Percentiles rank a stretch among this genome's conserved stretches.
Evolutionary conservation across 176 grass and related monocot species (phyloP).

Genomic region (Eleusine coracana): DNA sequence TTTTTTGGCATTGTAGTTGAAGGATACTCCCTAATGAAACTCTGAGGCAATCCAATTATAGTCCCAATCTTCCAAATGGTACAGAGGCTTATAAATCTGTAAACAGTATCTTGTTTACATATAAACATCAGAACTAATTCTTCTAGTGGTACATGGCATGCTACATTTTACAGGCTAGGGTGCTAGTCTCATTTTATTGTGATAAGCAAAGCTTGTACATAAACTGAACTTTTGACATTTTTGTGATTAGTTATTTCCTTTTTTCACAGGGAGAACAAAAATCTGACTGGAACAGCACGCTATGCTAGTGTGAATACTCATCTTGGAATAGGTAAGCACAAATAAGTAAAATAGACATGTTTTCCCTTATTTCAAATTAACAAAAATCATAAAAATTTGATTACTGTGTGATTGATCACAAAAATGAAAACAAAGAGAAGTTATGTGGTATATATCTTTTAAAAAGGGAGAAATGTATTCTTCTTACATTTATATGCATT

Average conservation of each 20-base stretch:
- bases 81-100: background rate
- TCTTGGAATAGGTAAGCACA: constrained; percentile 86
- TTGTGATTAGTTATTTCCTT: constrained; percentile 15
- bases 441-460: background rate
- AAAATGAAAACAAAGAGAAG: constrained; percentile 28
- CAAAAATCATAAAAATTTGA: constrained; percentile 16
- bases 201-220: constrained; percentile 7
- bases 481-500: constrained; percentile 24
- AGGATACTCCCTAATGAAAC: background rate
- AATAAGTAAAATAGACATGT: constrained; percentile 16
- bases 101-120: background rate
- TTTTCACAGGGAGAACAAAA: constrained; percentile 85
- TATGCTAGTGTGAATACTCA: constrained; percentile 99
- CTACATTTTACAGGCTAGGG: constrained; percentile 17
- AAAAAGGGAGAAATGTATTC: background rate
- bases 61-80: background rate
- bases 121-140: constrained; percentile 17
- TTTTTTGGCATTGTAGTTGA: background rate
- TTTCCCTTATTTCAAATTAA: constrained; percentile 3
- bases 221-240: constrained; percentile 11
- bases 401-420: background rate
- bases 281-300: constrained; percentile 83
- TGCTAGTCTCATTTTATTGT: background rate
- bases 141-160: constrained; percentile 15
- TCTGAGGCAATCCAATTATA: background rate